A percentile compares a stretch with the other conserved stretches of the same genome.
Conservation (phyloP, 2,329 filamentous ascomycete genomes). For the Aspergillus fructus region DNA sequence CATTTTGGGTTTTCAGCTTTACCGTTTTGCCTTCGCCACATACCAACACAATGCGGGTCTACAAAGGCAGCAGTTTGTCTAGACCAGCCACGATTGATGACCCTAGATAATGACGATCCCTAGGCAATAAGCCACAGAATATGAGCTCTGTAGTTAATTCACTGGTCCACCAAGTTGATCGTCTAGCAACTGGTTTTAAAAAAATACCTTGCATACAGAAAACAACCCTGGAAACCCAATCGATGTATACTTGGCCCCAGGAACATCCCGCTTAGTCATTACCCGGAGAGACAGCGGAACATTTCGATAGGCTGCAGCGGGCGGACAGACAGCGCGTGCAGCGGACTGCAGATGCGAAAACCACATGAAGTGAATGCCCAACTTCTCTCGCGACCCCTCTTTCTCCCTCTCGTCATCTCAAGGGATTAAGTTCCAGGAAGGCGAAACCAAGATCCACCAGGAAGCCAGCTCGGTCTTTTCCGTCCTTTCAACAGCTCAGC, state of each 20-base stretch:
- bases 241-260: background rate
- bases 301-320: conserved; percentile 1
- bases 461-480: background rate
- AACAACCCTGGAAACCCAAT: background rate
- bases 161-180: background rate
- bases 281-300: background rate
- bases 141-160: background rate
- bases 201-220: background rate
- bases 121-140: conserved; percentile 1
- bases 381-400: conserved; percentile 2
- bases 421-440: background rate
- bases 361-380: conserved; percentile 10
- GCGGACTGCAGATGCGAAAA: background rate
- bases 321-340: background rate
- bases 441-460: background rate
- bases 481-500: background rate
- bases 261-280: conserved; percentile 4
- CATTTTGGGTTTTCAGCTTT: conserved; percentile 2
- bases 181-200: background rate
- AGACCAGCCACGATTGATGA: conserved; percentile 6
- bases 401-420: background rate
- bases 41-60: conserved; percentile 5
- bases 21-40: conserved; percentile 9
- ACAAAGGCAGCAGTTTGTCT: conserved; percentile 1
- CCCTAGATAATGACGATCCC: conserved; percentile 5